Evolutionary conservation across 768 basidiomycete genomes (phyloP).

Genomic region (Serendipita sp.): DNA sequence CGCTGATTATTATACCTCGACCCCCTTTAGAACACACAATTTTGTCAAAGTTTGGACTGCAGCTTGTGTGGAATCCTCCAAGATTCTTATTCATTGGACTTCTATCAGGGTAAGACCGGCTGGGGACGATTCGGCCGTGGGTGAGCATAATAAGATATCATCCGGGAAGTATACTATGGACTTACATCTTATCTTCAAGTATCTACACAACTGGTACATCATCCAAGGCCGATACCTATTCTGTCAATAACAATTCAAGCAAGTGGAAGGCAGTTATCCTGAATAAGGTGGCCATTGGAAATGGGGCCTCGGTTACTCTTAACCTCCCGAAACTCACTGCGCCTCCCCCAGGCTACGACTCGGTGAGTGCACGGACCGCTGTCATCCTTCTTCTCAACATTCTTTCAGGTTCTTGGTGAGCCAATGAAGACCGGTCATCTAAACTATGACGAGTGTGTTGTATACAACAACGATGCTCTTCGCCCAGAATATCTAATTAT

Average conservation of each 20-base stretch:
- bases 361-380: conserved; percentile 19
- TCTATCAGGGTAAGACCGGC: conserved; percentile 42
- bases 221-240: conserved; percentile 58
- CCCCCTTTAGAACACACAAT: conserved; percentile 22
- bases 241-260: conserved; percentile 28
- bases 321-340: conserved; percentile 36
- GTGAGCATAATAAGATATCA: not conserved
- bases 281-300: conserved; percentile 26
- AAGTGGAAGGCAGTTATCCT: conserved; percentile 43
- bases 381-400: not conserved
- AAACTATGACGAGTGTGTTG: conserved; percentile 55
- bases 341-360: not conserved
- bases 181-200: conserved; percentile 36
- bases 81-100: conserved; percentile 40
- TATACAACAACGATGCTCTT: conserved; percentile 49
- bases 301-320: conserved; percentile 37
- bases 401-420: conserved; percentile 36
- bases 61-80: conserved; percentile 40
- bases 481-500: conserved; percentile 52
- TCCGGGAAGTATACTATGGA: not conserved
- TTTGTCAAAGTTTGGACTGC: conserved; percentile 36
- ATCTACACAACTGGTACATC: conserved; percentile 66
- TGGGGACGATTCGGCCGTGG: conserved; percentile 23
- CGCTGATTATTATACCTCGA: not conserved
- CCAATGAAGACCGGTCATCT: conserved; percentile 47